Base-by-base conservation (phyloP, 2,329 filamentous ascomycete species). In the Sphaerulina populicola region DNA sequence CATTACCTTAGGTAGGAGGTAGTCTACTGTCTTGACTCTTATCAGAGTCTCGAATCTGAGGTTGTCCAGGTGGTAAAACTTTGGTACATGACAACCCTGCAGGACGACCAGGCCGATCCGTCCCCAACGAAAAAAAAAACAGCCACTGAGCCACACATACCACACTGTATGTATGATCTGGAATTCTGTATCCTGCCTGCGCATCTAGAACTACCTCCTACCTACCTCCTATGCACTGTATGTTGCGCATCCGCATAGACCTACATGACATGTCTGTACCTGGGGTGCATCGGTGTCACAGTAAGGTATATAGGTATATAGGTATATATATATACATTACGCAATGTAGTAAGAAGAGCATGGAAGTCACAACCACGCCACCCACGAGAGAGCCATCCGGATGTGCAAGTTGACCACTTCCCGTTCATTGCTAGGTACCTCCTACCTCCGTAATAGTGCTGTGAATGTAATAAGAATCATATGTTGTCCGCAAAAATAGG, bases 111-210 rank as follows among this genome's bases (percentile, higher is more conserved):
- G 23, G 23, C 23, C 23, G 23, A 27, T 49, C 41, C 51, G 42
- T 47, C 47, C 51, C 44, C 51, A 53, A 53, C 51, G 33, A 43
- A 49, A 43, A 30, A 30, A 43, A 49, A 43, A 30, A 30, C 38
- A 43, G 51, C 51, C 51, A n/a, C n/a, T n/a, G n/a, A n/a, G n/a
- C n/a, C n/a, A n/a, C n/a, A 53, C 51, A 48, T 30, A 33, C 33
- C 38, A 42, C 23, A n/a, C n/a, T n/a, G n/a, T n/a, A n/a, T n/a
- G n/a, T n/a, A n/a, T n/a, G n/a, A n/a, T n/a, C n/a, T n/a, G n/a
- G n/a, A n/a, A n/a, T n/a, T n/a, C n/a, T n/a, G n/a, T 27, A 27
- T 27, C 23, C 23, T 27, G 23, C 23, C 23, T 27, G 37, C 18
- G 27, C 41, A 37, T 48, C 35, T 38, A 38, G 46, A 18, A 18